Percentiles rank a stretch among this genome's conserved stretches.
Evolutionary conservation across 441 rosid species (phyloP).

Genomic region (Isatis lusitanica): DNA sequence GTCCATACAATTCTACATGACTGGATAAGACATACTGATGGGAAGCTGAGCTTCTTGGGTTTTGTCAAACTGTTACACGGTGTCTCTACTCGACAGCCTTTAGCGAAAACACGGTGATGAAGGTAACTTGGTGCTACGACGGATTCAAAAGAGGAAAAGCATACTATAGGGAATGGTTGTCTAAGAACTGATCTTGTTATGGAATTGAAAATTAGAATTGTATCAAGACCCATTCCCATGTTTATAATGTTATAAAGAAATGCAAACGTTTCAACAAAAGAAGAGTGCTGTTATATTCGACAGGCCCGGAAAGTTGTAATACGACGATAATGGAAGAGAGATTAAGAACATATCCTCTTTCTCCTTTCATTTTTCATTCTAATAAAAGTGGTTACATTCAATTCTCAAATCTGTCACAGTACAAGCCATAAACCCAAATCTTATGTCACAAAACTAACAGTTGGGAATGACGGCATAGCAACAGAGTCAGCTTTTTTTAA

Average conservation of each 20-base stretch:
- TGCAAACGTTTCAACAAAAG: constrained; percentile 11
- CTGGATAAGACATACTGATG: constrained; percentile 87
- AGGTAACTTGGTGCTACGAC: not conserved
- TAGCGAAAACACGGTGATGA: constrained; percentile 48
- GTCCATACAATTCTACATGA: constrained; percentile 81
- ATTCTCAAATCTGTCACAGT: not conserved
- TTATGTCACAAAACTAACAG: not conserved
- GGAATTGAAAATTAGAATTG: constrained; percentile 10
- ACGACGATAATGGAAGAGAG: not conserved
- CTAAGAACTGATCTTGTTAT: constrained; percentile 24
- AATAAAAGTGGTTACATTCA: constrained; percentile 15
- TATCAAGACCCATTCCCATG: constrained; percentile 16
- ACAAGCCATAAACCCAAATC: not conserved
- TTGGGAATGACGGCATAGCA: not conserved
- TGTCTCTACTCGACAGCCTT: constrained; percentile 55
- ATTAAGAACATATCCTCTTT: not conserved
- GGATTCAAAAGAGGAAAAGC: constrained; percentile 6
- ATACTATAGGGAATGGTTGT: constrained; percentile 20
- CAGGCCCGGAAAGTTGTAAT: constrained; percentile 21
- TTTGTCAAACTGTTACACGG: constrained; percentile 82
- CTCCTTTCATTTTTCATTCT: not conserved
- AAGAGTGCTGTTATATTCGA: constrained; percentile 6
- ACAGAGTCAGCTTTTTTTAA: constrained; percentile 2
- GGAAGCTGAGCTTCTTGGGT: constrained; percentile 95
- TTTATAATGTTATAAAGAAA: constrained; percentile 23